Base-by-base conservation (phyloP, 495 filamentous ascomycete genomes). In the Lasiosphaeria miniovina region DNA sequence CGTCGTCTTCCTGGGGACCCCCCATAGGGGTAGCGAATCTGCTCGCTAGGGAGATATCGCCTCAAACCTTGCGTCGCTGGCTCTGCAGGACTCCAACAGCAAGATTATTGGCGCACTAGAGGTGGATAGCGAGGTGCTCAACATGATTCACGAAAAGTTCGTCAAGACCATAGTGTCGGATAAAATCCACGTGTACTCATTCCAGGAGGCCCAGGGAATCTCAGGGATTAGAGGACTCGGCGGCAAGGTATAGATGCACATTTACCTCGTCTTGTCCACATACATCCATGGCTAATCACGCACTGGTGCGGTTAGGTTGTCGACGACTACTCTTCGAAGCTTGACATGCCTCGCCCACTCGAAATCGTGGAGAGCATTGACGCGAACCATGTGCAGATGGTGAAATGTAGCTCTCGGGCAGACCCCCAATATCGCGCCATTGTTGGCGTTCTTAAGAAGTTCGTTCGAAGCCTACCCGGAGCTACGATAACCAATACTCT, bases 1-100 rank as follows among this genome's bases (percentile, higher is more conserved):
- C 0, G 64, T 77, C 49, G 56, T 78, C 57, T 78, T 78, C 62
- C 69, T 76, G 11, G 74, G 75, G 38, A 77, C 72, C 41, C 75
- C 75, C 35, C 75, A 78, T 59, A 64, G 74, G 49, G 75, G 75
- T 10, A 75, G 74, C 64, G 9, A 9, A 5, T 41, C 17, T 40
- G 74, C 71, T 14, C 61, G 55, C 32, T 76, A 70, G 75, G 68
- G 65, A 55, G 46, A 65, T 54, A 68, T 74, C 17, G 65, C 60
- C 15, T 53, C 61, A 10, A 71, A 71, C 36, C 50, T 71, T 8
- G 62, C 65, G 15, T n/a, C 7, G 0, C 59, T 71, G 10, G 60
- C 58, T 6, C 36, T 67, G 4, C 62, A 69, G 49, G 65, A 69
- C 33, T 50, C 67, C 17, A 64, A 69, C 41, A 65, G 63, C 45